Evolutionary conservation across 257 asterid genomes (phyloP), one percentile per base, ranked within the genome.

Genomic region (Fraxinus quadrangulata): DNA sequence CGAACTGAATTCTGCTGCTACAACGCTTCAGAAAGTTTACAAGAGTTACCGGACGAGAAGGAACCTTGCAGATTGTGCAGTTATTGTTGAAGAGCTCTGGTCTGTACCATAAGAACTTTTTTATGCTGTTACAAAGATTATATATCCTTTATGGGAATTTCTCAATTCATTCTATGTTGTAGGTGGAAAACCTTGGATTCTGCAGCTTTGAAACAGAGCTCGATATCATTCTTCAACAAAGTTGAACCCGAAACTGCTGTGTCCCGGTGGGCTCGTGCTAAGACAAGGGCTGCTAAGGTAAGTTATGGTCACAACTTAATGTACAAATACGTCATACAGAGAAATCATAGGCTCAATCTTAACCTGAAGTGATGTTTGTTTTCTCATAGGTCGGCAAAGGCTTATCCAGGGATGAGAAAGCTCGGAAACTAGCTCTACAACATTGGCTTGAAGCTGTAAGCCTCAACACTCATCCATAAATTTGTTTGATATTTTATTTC

Each of bases 391-490:
- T 90, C 54, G 96, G 96, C 5, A 92, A 90, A 75, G 97, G 97
- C 42, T 77, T 92, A 51, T 79, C 81, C 14, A 84, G 88, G 78
- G 97, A 92, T 85, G 96, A 90, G 70, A 88, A 86, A 42, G 97
- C 94, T 72, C 96, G 84, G 73, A 92, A 90, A 73, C 83, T 92
- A 56, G 97, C 97, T 70, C 83, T 90, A 69, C 97, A 86, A 77
- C 97, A 92, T 81, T 92, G 97, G 97, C 91, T 92, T 59, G 97
- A 90, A 86, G 97, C 92, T 69, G 95, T 91, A 87, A 82, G 87
- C 65, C 51, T 75, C 79, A 2, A 31, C 42, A 30, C 39, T 65
- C 21, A 37, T 54, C 51, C 49, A 16, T 16, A 75, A 47, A 39
- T 59, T 23, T 56, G 30, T 19, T 73, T 71, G 11, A 47, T 19